phyloP scores from a whole-genome alignment of 2,329 filamentous ascomycete genomes.

The Colletotrichum sp. region DNA sequence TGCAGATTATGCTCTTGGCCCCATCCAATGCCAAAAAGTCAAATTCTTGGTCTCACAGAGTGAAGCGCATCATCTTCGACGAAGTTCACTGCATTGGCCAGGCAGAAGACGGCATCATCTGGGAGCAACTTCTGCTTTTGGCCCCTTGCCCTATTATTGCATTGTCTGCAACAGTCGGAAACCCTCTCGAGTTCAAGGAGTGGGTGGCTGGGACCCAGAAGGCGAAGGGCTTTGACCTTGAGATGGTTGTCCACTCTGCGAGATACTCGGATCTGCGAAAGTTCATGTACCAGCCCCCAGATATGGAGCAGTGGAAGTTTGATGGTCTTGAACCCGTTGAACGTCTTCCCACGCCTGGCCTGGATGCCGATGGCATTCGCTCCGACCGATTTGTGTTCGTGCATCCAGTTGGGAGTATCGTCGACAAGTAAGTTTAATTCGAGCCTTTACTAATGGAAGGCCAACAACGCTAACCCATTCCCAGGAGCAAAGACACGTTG shows the following conservation, averaged over 20 bases:
- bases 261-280: slow-evolving; percentile 82
- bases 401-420: slow-evolving; percentile 69
- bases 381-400: slow-evolving; percentile 60
- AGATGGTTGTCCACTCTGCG: slow-evolving; percentile 70
- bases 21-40: slow-evolving; percentile 64
- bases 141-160: slow-evolving; percentile 80
- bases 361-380: slow-evolving; percentile 48
- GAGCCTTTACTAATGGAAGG: too few species aligned
- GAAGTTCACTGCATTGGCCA: slow-evolving; percentile 84
- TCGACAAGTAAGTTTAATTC: slow-evolving; percentile 50
- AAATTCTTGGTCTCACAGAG: slow-evolving; percentile 65
- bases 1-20: slow-evolving; percentile 78
- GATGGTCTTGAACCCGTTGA: slow-evolving; percentile 50
- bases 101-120: slow-evolving; percentile 63
- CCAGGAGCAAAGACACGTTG: slow-evolving; percentile 62
- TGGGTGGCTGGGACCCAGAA: slow-evolving; percentile 72
- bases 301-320: slow-evolving; percentile 46
- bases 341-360: slow-evolving; percentile 46
- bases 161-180: slow-evolving; percentile 80
- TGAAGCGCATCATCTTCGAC: slow-evolving; percentile 82
- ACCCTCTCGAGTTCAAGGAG: slow-evolving; percentile 70
- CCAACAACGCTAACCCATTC: not conserved
- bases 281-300: slow-evolving; percentile 63
- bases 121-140: slow-evolving; percentile 78
- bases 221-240: slow-evolving; percentile 65